Evolutionary conservation across 176 grass and related monocot genomes (phyloP), one percentile per base, ranked within the genome.

Genomic region (Carex myosuroides): DNA sequence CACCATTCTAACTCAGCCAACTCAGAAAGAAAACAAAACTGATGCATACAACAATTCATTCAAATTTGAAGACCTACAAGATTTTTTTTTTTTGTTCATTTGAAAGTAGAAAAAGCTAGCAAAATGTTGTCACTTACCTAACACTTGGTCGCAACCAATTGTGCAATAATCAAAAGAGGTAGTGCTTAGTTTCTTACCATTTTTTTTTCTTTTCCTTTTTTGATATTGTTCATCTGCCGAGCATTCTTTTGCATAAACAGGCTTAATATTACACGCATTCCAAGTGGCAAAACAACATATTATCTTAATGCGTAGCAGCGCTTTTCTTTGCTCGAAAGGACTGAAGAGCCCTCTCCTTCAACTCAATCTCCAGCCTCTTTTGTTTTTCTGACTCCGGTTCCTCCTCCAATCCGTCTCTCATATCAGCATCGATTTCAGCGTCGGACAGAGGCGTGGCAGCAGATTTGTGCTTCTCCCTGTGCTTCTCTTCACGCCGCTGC

Each of bases 281-380:
- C 64, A 68, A 68, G 32, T 68, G 2, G 32, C 16, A 33, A 66
- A 67, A 64, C 30, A 55, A 91, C 33, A 84, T 84, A 21, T 83
- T 59, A 90, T 70, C 62, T 92, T 88, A 95, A 84, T 85, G 86
- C 18, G 75, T 90, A 63, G 85, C 57, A 42, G 85, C 88, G 6
- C 16, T 65, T 59, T 95, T 98, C 79, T 93, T 95, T 46, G 89
- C 93, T 87, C 89, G 84, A 79, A 99, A 89, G 64, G 90, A 87
- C 85, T 92, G 88, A 48, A 99, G 93, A 41, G 97, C 97, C 88
- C 86, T 99, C 84, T 92, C 87, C 35, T 91, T 88, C 80, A 99
- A 91, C 85, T 94, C 93, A 63, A 89, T 82, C 92, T 99, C 96
- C 65, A 99, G 91, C 72, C 78, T 91, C 75, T 92, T 90, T 50